Conservation (phyloP, 768 basidiomycete species). For the Gloeopeniophorella convolvens region DNA sequence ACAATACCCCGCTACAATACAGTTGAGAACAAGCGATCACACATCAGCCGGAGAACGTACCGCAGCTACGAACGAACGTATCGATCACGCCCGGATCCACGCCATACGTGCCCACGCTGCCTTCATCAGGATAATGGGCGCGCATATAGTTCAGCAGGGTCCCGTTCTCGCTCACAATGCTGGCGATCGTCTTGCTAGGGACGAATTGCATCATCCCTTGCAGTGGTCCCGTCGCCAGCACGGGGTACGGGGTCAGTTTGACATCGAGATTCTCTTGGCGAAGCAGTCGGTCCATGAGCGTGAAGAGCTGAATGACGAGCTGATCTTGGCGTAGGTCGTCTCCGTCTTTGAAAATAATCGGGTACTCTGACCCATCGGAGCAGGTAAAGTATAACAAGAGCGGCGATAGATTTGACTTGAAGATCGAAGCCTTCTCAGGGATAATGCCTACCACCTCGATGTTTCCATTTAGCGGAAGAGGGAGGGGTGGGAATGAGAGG, state of each 20-base stretch:
- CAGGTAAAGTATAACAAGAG: conserved; percentile 88
- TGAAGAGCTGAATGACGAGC: conserved; percentile 96
- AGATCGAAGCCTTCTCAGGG: conserved; percentile 88
- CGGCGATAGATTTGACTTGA: conserved; percentile 95
- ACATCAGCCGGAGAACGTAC: conserved; percentile 43
- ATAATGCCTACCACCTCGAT: conserved; percentile 81
- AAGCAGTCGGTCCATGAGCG: conserved; percentile 91
- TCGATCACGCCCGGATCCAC: conserved; percentile 94
- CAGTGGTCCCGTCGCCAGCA: conserved; percentile 82
- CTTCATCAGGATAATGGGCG: conserved; percentile 85
- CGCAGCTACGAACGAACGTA: conserved; percentile 94
- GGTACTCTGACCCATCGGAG: conserved; percentile 77
- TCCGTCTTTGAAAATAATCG: conserved; percentile 97
- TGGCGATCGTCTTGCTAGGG: conserved; percentile 90
- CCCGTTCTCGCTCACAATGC: conserved; percentile 89
- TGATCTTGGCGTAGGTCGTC: conserved; percentile 99
- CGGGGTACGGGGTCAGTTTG: conserved; percentile 85
- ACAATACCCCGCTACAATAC: conserved; percentile 84
- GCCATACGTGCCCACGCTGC: conserved; percentile 88
- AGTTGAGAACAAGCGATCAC: neutral
- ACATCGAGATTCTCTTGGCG: conserved; percentile 94
- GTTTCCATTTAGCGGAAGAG: conserved; percentile 87
- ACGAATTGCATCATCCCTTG: conserved; percentile 98
- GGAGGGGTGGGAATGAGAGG: conserved; percentile 70
- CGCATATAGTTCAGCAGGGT: conserved; percentile 84